These are phyloP conservation scores for Westerdykella aurantiaca DNA, from an alignment of 2,329 filamentous ascomycete genomes.

Conservation along the genomic window DNA sequence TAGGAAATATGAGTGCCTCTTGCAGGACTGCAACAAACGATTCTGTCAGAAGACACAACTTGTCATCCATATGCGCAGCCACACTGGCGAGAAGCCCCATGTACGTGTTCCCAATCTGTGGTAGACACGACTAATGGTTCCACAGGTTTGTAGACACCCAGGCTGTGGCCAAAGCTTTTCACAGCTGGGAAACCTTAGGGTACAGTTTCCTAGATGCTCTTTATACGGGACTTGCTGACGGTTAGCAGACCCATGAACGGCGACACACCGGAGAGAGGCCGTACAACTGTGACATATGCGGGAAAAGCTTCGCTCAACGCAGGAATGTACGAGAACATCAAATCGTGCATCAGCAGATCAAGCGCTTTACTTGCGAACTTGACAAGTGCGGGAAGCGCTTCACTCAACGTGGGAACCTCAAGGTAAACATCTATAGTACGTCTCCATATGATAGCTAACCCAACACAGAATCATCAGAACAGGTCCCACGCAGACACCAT, in stretches of 20 bases:
- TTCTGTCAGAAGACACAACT: conserved; percentile 92
- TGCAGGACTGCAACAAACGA: conserved; percentile 69
- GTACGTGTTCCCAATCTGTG: conserved; percentile 48
- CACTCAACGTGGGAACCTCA: conserved; percentile 85
- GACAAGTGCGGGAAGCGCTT: conserved; percentile 84
- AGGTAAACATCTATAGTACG: conserved; percentile 49
- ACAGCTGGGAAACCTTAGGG: conserved; percentile 85
- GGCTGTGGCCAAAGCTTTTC: conserved; percentile 77
- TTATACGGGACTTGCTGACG: conserved; percentile 3
- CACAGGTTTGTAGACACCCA: conserved; percentile 60
- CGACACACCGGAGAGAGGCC: conserved; percentile 84
- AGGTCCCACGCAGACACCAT: conserved; percentile 81
- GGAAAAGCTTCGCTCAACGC: conserved; percentile 76
- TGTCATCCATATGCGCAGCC: conserved; percentile 79
- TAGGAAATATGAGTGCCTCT: conserved; percentile 68
- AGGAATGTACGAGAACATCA: conserved; percentile 81
- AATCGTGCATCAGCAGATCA: conserved; percentile 70
- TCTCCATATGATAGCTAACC: conserved; percentile 10
- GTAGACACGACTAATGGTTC: conserved; percentile 8
- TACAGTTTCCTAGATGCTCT: conserved; percentile 36
- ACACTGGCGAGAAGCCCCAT: conserved; percentile 87
- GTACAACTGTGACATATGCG: conserved; percentile 72
- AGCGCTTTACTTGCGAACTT: conserved; percentile 74
- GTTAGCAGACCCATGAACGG: conserved; percentile 68
- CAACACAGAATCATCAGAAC: conserved; percentile 74